Conservation (phyloP, 2,329 filamentous ascomycete species). For the Didymella pomorum region DNA sequence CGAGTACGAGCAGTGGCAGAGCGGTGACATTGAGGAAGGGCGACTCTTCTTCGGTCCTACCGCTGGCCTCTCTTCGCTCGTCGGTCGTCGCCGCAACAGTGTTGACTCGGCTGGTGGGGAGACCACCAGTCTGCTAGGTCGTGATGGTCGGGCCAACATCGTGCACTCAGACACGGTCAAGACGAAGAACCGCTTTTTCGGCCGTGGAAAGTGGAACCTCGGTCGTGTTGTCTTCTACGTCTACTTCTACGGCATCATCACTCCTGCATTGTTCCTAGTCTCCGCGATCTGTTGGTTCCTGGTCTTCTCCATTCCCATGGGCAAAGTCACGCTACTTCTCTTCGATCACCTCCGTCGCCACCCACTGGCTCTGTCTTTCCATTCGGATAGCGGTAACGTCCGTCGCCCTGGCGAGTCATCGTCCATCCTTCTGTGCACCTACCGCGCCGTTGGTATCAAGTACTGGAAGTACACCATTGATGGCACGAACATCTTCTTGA, state of each 20-base stretch:
- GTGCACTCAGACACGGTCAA: constrained; percentile 49
- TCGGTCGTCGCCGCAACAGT: constrained; percentile 86
- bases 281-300: constrained; percentile 93
- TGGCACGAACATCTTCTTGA: constrained; percentile 98
- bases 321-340: constrained; percentile 87
- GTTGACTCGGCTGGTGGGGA: constrained; percentile 88
- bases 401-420: constrained; percentile 75
- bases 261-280: constrained; percentile 83
- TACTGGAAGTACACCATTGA: constrained; percentile 99
- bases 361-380: constrained; percentile 90
- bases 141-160: constrained; percentile 62
- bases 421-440: constrained; percentile 93
- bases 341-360: constrained; percentile 92
- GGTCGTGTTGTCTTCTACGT: constrained; percentile 95
- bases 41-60: constrained; percentile 92
- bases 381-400: constrained; percentile 80
- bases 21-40: constrained; percentile 93
- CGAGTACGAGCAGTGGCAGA: constrained; percentile 99
- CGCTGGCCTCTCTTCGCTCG: constrained; percentile 72
- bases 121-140: constrained; percentile 85
- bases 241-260: constrained; percentile 93
- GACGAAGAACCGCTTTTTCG: constrained; percentile 86
- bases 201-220: constrained; percentile 93
- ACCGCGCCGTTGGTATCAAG: constrained; percentile 89
- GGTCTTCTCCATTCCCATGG: constrained; percentile 99